Conservation (phyloP, 2,329 filamentous ascomycete species). For the Coniochaeta prunicola region DNA sequence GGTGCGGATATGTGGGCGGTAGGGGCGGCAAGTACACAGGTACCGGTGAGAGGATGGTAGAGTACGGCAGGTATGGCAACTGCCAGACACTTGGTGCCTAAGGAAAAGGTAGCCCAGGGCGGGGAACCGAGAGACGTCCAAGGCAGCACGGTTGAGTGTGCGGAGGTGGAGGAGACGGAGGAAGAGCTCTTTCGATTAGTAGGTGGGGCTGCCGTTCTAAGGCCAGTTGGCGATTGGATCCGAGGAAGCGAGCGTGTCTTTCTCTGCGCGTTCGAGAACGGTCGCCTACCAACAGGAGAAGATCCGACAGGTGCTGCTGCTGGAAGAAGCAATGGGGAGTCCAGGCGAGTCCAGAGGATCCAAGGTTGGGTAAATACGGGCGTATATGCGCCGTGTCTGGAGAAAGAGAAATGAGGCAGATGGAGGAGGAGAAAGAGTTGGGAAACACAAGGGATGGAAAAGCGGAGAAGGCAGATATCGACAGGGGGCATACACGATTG, state of each 20-base stretch:
- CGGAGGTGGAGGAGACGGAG: not conserved
- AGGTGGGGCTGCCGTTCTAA: not conserved
- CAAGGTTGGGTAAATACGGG: slow-evolving; percentile 13
- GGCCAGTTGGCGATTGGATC: slow-evolving; percentile 1
- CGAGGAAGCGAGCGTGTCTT: not conserved
- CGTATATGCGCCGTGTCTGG: slow-evolving; percentile 10
- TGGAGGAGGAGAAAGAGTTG: slow-evolving; percentile 9
- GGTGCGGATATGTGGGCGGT: not conserved
- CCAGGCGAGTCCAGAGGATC: slow-evolving; percentile 1
- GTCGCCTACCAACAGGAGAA: not conserved
- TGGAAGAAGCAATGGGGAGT: not conserved
- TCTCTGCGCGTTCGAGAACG: not conserved
- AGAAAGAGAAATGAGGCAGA: slow-evolving; percentile 8
- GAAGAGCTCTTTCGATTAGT: not conserved
- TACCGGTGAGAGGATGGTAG: not conserved
- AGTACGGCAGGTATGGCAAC: not conserved
- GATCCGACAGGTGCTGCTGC: not conserved
- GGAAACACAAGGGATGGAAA: slow-evolving; percentile 9
- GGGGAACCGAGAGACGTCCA: not conserved
- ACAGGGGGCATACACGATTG: slow-evolving; percentile 11
- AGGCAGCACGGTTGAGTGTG: not conserved
- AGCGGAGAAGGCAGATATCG: slow-evolving; percentile 7
- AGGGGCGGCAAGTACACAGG: not conserved
- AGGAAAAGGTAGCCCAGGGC: not conserved
- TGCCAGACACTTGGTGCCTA: not conserved